Conservation (phyloP, 345 rosid genomes). For the sweet orange (Citrus sinensis) region DVS_A1.0 CM039167.1:3091501-3092000, state of each 20-base stretch:
- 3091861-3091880: constrained; percentile 14
- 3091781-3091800: constrained; percentile 14
- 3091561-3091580: constrained; percentile 63
- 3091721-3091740: constrained; percentile 70
- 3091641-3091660: constrained; percentile 32
- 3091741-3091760: constrained; percentile 63
- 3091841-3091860: constrained; percentile 35
- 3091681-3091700: constrained; percentile 38
- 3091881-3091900: not conserved
- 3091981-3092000: constrained; percentile 8
- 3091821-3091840: constrained; percentile 16
- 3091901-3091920: constrained; percentile 16
- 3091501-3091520: constrained; percentile 37
- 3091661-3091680: constrained; percentile 47
- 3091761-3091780: not conserved
- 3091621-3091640: constrained; percentile 26
- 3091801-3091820: constrained; percentile 19
- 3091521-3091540: constrained; percentile 23
- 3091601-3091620: constrained; percentile 23
- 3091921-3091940: constrained; percentile 35
- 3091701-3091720: constrained; percentile 56
- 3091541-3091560: constrained; percentile 47
- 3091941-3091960: constrained; percentile 24
- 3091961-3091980: constrained; percentile 16
- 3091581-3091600: constrained; percentile 34